These are phyloP conservation scores for Eucalyptus viminalis DNA, from an alignment of 345 rosid species.

Conservation along the genomic window DNA sequence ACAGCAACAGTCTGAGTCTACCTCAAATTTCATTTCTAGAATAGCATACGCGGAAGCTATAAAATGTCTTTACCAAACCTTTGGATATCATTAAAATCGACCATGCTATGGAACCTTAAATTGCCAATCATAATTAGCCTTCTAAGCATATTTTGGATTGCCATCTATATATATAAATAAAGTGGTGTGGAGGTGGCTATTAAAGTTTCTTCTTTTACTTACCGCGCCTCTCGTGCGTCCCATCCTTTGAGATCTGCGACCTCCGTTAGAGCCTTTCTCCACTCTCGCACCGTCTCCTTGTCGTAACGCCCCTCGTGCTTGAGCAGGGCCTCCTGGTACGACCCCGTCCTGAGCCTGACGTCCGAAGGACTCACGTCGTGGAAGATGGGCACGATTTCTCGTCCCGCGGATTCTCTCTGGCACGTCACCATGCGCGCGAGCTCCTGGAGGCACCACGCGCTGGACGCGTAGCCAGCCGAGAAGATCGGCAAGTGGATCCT, in stretches of 20 bases:
- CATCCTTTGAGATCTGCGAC: not conserved
- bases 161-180: rapidly evolving
- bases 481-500: no score
- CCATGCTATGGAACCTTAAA: not conserved
- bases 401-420: no score
- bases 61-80: not conserved
- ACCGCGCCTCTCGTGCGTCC: not conserved
- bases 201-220: not conserved
- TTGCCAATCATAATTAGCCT: not conserved
- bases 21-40: not conserved
- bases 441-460: no score
- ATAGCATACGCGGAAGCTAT: not conserved
- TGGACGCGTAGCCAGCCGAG: no score
- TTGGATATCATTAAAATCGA: not conserved
- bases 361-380: no score
- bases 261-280: rapidly evolving
- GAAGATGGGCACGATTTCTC: no score
- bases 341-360: no score
- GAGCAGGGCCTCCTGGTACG: not conserved
- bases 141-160: not conserved
- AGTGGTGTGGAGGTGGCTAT: not conserved
- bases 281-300: not conserved
- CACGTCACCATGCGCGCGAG: no score
- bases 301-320: rapidly evolving
- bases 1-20: not conserved